These are phyloP conservation scores for Colletotrichum magnum DNA, from an alignment of 2,329 filamentous ascomycete species.

Conservation along the genomic window DNA sequence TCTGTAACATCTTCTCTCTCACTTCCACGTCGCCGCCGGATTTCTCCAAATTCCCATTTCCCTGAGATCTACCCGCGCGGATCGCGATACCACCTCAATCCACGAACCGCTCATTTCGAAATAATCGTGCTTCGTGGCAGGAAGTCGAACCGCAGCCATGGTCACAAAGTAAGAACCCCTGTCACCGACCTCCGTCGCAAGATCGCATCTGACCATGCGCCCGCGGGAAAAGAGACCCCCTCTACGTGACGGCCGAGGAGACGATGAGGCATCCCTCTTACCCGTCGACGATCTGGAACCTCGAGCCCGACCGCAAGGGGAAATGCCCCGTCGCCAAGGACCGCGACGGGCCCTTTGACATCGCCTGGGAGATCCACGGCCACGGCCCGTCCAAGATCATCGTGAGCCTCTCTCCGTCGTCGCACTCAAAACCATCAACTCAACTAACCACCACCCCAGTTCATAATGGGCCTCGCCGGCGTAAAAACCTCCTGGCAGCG, in stretches of 20 bases:
- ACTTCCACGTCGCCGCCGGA: constrained; percentile 10
- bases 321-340: constrained; percentile 74
- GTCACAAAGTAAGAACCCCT: constrained; percentile 22
- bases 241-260: constrained; percentile 66
- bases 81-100: background rate
- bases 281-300: constrained; percentile 75
- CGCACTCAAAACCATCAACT: constrained; percentile 3
- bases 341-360: constrained; percentile 81
- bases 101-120: background rate
- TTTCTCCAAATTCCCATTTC: constrained; percentile 20
- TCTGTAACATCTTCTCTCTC: constrained; percentile 26
- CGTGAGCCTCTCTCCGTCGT: constrained; percentile 58
- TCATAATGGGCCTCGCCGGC: constrained; percentile 85
- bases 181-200: background rate
- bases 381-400: constrained; percentile 79
- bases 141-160: constrained; percentile 16
- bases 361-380: constrained; percentile 87
- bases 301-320: constrained; percentile 76
- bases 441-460: constrained; percentile 59
- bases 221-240: constrained; percentile 6
- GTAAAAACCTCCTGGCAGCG: constrained; percentile 81
- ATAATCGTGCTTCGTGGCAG: no score
- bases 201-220: background rate
- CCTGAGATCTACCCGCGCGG: background rate
- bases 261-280: constrained; percentile 77